These are phyloP conservation scores for Malus domestica DNA, from an alignment of 306 rosid species.

Conservation along the genomic window ASM211411v1 NC_041797.1:9813501-9814000, in stretches of 20 bases:
- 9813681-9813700: constrained; percentile 44
- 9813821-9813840: constrained; percentile 40
- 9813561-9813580: constrained; percentile 73
- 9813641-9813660: constrained; percentile 56
- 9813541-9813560: constrained; percentile 78
- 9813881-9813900: constrained; percentile 1
- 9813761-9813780: constrained; percentile 47
- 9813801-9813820: constrained; percentile 35
- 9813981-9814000: background rate
- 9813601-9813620: constrained; percentile 53
- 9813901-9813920: background rate
- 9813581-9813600: constrained; percentile 54
- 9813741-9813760: constrained; percentile 25
- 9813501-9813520: constrained; percentile 73
- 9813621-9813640: constrained; percentile 75
- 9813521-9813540: constrained; percentile 68
- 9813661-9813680: constrained; percentile 68
- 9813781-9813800: constrained; percentile 27
- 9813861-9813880: background rate
- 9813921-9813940: background rate
- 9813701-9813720: constrained; percentile 14
- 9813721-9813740: constrained; percentile 21
- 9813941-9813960: background rate
- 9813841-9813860: constrained; percentile 43
- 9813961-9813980: background rate